phyloP scores from a whole-genome alignment of 257 asterid genomes.

The Plectranthus barbatus region DNA sequence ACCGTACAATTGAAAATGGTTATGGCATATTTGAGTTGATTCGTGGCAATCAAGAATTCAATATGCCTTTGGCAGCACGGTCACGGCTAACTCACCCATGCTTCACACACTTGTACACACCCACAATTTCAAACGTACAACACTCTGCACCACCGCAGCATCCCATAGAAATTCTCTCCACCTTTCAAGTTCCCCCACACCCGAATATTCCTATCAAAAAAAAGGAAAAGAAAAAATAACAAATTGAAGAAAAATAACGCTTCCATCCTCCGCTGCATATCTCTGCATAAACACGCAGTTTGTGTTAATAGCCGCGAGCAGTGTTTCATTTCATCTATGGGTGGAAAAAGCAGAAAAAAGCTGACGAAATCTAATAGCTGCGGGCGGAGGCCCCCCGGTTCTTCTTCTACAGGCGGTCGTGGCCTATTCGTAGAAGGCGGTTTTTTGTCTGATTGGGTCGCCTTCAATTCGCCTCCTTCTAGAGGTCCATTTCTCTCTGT shows the following conservation, averaged over 20 bases:
- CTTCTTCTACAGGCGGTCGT: slow-evolving; percentile 33
- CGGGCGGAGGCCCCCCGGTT: slow-evolving; percentile 18
- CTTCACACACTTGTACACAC: slow-evolving; percentile 13
- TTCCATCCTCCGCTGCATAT: slow-evolving; percentile 3
- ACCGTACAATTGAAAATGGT: no score
- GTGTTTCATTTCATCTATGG: slow-evolving; percentile 24
- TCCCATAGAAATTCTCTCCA: background rate
- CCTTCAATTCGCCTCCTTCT: slow-evolving; percentile 51
- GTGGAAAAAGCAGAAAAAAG: slow-evolving; percentile 41
- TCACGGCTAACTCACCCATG: background rate
- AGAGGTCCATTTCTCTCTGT: slow-evolving; percentile 37
- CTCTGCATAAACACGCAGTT: background rate
- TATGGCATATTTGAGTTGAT: no score
- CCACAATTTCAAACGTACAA: slow-evolving; percentile 7
- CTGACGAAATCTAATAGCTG: slow-evolving; percentile 41
- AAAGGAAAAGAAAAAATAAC: background rate
- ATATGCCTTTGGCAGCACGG: no score
- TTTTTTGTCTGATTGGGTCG: slow-evolving; percentile 63
- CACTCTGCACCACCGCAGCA: background rate
- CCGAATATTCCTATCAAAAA: background rate
- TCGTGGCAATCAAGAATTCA: no score
- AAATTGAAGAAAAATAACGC: background rate
- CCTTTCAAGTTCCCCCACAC: background rate
- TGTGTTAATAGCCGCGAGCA: background rate
- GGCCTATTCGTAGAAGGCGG: slow-evolving; percentile 81